Base-by-base conservation (phyloP, 2,329 filamentous ascomycete species). In the Xylariaceae sp. region DNA sequence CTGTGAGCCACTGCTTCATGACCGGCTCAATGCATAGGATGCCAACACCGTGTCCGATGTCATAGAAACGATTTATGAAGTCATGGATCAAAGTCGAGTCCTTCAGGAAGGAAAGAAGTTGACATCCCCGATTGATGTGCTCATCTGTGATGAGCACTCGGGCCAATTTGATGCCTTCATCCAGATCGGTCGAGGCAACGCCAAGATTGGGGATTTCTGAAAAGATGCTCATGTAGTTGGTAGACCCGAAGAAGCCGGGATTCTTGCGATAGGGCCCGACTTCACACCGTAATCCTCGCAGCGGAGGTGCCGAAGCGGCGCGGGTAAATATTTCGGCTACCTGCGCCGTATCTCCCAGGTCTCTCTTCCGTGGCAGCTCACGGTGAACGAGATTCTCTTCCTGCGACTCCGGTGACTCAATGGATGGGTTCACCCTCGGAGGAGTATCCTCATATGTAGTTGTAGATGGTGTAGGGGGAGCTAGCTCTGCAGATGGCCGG, bases 1-100 rank as follows among this genome's bases (percentile, higher is more conserved):
- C 58, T 35, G 51, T 18, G 5, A 69, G 58, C 66, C 66, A 68
- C 31, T 65, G 58, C 48, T 62, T 66, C 59, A 68, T 62, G 33
- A 68, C 60, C 15, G 58, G 56, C 44, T 62, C 59, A 9, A 61
- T 53, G 17, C 58, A 59, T 14, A 67, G 50, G 27, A 56, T 59
- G 1, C 52, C 57, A 9, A 57, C 52, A 3, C 61, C 66, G 27
- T 67, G 59, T 19, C 53, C 57, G 15, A 63, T 56, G 31, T 66
- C 63, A 27, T 61, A 66, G 41, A 55, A 64, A 7, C 58, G 61
- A 3, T 58, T 50, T 15, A 67, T 54, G 15, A 68, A 62, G 6
- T 58, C 56, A 36, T 64, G 61, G 12, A 68, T 56, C 48, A 64
- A 49, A n/a, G 44, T 48, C 19, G 56, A 52, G 33, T 68, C 59